These are phyloP conservation scores for Coffea eugenioides DNA, from an alignment of 257 asterid genomes.

Conservation along the genomic window DNA sequence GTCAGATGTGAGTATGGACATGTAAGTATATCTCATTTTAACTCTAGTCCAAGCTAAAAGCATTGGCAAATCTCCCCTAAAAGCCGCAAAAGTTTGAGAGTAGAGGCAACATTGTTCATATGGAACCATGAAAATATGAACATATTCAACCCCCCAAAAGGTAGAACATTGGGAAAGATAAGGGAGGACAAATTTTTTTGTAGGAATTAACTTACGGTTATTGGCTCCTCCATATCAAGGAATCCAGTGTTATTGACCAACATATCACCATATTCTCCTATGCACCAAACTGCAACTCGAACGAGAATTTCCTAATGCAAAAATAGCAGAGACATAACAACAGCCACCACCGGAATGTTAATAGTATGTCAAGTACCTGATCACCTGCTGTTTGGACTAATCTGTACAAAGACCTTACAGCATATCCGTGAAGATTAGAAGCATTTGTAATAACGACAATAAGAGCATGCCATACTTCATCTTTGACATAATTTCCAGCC, in stretches of 20 bases:
- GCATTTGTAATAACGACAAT: conserved; percentile 89
- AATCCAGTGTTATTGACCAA: conserved; percentile 66
- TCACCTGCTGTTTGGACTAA: conserved; percentile 68
- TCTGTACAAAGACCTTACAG: conserved; percentile 78
- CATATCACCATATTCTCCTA: conserved; percentile 98
- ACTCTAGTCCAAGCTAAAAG: neutral
- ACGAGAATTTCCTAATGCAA: conserved; percentile 78
- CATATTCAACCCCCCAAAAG: neutral
- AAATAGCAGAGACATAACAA: conserved; percentile 16
- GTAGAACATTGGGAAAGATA: neutral
- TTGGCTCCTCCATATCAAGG: conserved; percentile 75
- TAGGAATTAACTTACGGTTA: conserved; percentile 63
- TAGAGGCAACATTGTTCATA: neutral
- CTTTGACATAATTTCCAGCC: conserved; percentile 96
- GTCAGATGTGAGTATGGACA: neutral
- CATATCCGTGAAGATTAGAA: conserved; percentile 82
- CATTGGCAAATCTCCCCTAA: neutral
- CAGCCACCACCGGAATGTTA: conserved; percentile 4
- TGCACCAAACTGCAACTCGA: conserved; percentile 98
- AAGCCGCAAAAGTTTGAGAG: neutral
- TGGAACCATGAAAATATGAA: neutral
- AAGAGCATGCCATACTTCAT: conserved; percentile 97
- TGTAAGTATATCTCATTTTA: neutral
- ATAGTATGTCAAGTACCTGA: conserved; percentile 52
- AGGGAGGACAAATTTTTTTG: neutral